Evolutionary conservation across 2,329 filamentous ascomycete species (phyloP).

Genomic region (Clathrospora elynae): DNA sequence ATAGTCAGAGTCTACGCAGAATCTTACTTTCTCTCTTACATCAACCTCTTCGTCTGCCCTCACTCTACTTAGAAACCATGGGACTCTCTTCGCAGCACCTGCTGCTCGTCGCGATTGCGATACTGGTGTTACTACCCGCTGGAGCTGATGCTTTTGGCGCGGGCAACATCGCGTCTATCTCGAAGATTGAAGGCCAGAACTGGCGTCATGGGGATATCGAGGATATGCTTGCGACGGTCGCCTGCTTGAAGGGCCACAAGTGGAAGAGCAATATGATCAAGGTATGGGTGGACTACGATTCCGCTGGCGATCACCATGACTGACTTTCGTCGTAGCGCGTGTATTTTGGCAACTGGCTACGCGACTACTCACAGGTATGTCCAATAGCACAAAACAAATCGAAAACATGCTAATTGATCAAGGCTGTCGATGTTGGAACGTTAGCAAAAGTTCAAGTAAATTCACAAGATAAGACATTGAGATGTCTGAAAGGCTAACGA

Average conservation of each 20-base stretch:
- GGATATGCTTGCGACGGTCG: slow-evolving; percentile 57
- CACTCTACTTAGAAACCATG: slow-evolving; percentile 29
- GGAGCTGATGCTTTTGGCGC: slow-evolving; percentile 54
- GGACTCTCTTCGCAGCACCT: slow-evolving; percentile 41
- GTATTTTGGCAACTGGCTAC: slow-evolving; percentile 54
- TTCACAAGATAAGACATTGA: neutral
- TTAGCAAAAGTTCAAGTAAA: slow-evolving; percentile 56
- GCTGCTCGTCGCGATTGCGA: slow-evolving; percentile 44
- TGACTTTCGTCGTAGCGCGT: slow-evolving; percentile 41
- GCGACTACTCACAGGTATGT: slow-evolving; percentile 61
- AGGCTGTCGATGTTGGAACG: slow-evolving; percentile 62
- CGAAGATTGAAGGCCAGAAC: slow-evolving; percentile 54
- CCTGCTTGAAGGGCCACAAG: slow-evolving; percentile 51
- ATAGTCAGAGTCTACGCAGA: slow-evolving; percentile 3
- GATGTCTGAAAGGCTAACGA: slow-evolving; percentile 25
- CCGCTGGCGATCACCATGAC: slow-evolving; percentile 5
- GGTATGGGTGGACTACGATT: slow-evolving; percentile 21
- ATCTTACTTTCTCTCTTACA: slow-evolving; percentile 4
- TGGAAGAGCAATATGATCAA: slow-evolving; percentile 55
- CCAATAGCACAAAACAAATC: slow-evolving; percentile 24
- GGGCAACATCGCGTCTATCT: slow-evolving; percentile 52
- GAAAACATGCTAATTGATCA: slow-evolving; percentile 48
- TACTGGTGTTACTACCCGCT: slow-evolving; percentile 45
- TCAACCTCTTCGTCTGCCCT: neutral
- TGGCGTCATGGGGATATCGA: slow-evolving; percentile 61